Evolutionary conservation across 2,329 filamentous ascomycete genomes (phyloP).

Genomic region (Neofusicoccum umdonicola): DNA sequence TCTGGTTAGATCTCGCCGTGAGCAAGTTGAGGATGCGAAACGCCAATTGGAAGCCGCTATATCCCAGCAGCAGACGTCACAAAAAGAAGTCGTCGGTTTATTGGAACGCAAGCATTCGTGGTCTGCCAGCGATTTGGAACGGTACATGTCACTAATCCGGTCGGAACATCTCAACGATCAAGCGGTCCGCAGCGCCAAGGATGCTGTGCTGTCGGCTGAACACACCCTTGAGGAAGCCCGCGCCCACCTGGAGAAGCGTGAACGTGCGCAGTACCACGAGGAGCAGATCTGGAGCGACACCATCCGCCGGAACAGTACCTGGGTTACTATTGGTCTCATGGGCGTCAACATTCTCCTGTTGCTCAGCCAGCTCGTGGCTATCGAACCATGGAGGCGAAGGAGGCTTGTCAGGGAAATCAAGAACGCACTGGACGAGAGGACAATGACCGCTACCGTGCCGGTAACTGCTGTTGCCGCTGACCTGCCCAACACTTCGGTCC

Average conservation of each 20-base stretch:
- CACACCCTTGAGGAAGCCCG: conserved; percentile 74
- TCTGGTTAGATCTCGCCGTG: conserved; percentile 58
- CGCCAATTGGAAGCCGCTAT: conserved; percentile 79
- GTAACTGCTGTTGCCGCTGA: not conserved
- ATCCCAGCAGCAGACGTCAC: conserved; percentile 76
- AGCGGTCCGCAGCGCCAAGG: conserved; percentile 69
- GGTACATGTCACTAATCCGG: conserved; percentile 89
- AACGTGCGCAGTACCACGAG: conserved; percentile 91
- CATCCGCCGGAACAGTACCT: conserved; percentile 92
- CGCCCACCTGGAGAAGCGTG: conserved; percentile 73
- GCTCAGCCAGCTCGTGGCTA: conserved; percentile 78
- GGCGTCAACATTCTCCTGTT: conserved; percentile 91
- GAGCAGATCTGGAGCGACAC: conserved; percentile 99
- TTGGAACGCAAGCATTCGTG: conserved; percentile 92
- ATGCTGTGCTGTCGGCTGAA: conserved; percentile 72
- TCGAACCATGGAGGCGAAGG: conserved; percentile 86
- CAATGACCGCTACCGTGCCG: conserved; percentile 18
- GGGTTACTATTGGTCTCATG: conserved; percentile 98
- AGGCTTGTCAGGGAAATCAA: conserved; percentile 75
- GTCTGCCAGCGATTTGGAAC: conserved; percentile 82
- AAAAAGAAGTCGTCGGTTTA: conserved; percentile 92
- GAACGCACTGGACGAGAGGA: conserved; percentile 32
- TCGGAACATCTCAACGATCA: conserved; percentile 92
- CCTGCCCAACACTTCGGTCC: not conserved
- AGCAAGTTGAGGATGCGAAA: conserved; percentile 68